phyloP scores from a whole-genome alignment of 768 basidiomycete species.

The Postia placenta region DNA sequence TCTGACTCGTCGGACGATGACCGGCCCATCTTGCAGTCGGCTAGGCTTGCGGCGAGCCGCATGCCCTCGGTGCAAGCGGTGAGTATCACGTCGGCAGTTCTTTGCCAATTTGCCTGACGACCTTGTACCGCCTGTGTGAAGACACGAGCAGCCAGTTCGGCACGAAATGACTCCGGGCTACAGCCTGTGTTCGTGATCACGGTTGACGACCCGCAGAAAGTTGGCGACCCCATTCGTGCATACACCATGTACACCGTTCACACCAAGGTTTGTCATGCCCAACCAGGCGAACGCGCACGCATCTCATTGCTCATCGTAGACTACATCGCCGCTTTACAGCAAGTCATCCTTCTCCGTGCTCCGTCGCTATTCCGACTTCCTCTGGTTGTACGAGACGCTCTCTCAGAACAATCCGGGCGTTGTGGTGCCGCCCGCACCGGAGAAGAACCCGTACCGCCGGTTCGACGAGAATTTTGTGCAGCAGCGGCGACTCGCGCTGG shows the following conservation, averaged over 20 bases:
- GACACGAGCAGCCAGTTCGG: slow-evolving; percentile 4
- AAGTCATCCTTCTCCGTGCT: slow-evolving; percentile 89
- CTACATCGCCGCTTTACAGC: slow-evolving; percentile 77
- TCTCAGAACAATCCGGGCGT: slow-evolving; percentile 92
- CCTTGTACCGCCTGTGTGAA: no score
- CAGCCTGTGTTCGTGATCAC: slow-evolving; percentile 78
- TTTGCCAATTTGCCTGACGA: background rate
- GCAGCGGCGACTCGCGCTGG: slow-evolving; percentile 75
- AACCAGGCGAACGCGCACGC: background rate
- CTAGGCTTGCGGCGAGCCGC: slow-evolving; percentile 11
- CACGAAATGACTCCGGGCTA: slow-evolving; percentile 37
- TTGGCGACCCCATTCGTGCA: slow-evolving; percentile 91
- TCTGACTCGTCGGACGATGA: slow-evolving; percentile 30
- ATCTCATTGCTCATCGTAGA: slow-evolving; percentile 35
- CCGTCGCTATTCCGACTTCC: slow-evolving; percentile 94
- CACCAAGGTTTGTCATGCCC: slow-evolving; percentile 56
- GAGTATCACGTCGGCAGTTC: background rate
- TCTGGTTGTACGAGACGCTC: slow-evolving; percentile 92
- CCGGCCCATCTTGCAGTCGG: slow-evolving; percentile 21
- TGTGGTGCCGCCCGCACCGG: slow-evolving; percentile 93
- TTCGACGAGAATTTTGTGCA: slow-evolving; percentile 92
- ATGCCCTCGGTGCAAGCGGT: background rate
- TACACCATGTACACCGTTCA: slow-evolving; percentile 98
- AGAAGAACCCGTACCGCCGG: slow-evolving; percentile 89
- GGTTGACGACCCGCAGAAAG: slow-evolving; percentile 95